These are phyloP conservation scores for Parathielavia hyrcaniae DNA, from an alignment of 495 filamentous ascomycete genomes.

Conservation along the genomic window DNA sequence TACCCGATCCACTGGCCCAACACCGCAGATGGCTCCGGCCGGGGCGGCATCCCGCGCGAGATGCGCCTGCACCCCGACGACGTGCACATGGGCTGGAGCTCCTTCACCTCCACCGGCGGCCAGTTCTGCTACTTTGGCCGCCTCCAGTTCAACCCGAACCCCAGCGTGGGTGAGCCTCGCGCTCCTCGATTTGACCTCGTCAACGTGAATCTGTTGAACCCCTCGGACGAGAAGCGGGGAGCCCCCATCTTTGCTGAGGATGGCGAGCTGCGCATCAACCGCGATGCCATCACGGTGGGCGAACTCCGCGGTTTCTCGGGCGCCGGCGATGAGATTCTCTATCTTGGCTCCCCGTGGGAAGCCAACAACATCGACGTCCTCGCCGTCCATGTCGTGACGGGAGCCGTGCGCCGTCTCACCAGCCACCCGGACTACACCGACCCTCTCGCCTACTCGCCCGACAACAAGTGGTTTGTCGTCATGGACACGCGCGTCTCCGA, in stretches of 20 bases:
- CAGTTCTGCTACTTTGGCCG: neutral
- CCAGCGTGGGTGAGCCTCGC: neutral
- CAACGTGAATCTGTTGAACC: neutral
- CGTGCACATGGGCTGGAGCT: constrained; percentile 1
- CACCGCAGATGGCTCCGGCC: neutral
- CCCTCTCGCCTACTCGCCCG: neutral
- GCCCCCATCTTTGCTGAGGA: neutral
- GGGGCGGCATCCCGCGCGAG: neutral
- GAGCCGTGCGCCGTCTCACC: neutral
- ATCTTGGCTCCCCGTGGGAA: neutral
- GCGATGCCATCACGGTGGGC: neutral
- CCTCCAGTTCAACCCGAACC: neutral
- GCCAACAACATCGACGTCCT: neutral
- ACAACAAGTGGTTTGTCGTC: neutral
- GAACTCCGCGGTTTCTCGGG: neutral
- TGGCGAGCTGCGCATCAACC: constrained; percentile 1
- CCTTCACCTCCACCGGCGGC: neutral
- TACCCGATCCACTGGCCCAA: neutral
- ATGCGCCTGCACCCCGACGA: neutral
- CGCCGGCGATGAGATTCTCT: neutral
- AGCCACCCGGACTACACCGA: constrained; percentile 2
- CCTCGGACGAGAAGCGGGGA: neutral
- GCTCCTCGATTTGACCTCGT: neutral
- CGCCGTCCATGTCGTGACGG: neutral
- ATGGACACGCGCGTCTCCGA: neutral